phyloP scores from a whole-genome alignment of 257 asterid genomes.

The Salvia hispanica region DNA sequence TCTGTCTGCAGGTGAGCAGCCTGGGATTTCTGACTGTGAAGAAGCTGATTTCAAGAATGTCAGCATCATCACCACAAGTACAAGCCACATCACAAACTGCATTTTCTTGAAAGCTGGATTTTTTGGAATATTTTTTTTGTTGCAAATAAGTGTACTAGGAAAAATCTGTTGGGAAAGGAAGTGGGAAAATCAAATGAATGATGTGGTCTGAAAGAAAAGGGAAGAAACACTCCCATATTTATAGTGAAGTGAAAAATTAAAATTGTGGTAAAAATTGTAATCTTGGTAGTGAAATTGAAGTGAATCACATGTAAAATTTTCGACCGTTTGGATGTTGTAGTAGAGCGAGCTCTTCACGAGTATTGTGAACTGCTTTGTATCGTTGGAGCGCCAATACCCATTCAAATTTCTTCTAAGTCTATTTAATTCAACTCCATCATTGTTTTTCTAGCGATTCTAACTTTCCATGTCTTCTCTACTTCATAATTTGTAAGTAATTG shows the following conservation, averaged over 20 bases:
- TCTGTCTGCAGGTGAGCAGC: conserved; percentile 60
- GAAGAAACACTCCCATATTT: conserved; percentile 36
- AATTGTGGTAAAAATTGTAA: conserved; percentile 6
- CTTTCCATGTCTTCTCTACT: too few relatives aligned
- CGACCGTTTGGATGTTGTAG: conserved; percentile 56
- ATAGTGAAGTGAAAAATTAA: conserved; percentile 37
- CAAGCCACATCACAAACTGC: conserved; percentile 47
- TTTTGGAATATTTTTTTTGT: too few relatives aligned
- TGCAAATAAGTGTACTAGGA: conserved; percentile 27
- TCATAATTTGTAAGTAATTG: too few relatives aligned
- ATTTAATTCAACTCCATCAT: conserved; percentile 16
- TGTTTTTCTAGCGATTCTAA: not conserved
- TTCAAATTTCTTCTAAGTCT: conserved; percentile 41
- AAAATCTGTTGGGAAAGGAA: conserved; percentile 33
- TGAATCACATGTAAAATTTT: conserved; percentile 61
- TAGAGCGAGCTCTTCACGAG: conserved; percentile 57
- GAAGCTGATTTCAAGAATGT: conserved; percentile 26
- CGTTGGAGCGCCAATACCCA: conserved; percentile 80
- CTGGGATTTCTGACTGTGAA: conserved; percentile 29
- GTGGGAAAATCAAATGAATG: conserved; percentile 34
- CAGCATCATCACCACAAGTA: conserved; percentile 39
- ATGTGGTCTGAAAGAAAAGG: conserved; percentile 43
- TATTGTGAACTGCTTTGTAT: conserved; percentile 42
- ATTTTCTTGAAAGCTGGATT: conserved; percentile 33
- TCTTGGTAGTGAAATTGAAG: conserved; percentile 37